phyloP scores from a whole-genome alignment of 116 monocot genomes.

The Posidonia oceanica region DNA sequence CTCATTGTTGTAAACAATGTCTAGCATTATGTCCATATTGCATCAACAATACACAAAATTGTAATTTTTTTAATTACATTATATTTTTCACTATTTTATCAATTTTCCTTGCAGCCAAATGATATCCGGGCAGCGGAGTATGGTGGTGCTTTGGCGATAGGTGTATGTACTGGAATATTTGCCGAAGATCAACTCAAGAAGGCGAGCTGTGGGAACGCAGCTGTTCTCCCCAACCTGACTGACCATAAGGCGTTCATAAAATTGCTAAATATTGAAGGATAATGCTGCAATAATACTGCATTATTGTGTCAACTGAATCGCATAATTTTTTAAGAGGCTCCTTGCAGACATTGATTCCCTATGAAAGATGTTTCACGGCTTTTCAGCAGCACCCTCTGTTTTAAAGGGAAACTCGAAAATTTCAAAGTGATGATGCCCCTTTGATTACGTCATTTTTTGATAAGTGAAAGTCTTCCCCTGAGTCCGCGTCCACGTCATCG shows the following conservation, averaged over 20 bases:
- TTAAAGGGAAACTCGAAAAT: too few species aligned
- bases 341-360: background rate
- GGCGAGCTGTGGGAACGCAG: conserved; percentile 27
- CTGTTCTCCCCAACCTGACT: conserved; percentile 28
- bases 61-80: too few species aligned
- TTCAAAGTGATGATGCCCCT: too few species aligned
- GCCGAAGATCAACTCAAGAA: conserved; percentile 18
- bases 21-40: background rate
- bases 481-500: too few species aligned
- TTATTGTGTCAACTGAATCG: background rate
- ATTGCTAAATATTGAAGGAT: conserved; percentile 15
- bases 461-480: too few species aligned
- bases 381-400: too few species aligned
- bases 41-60: background rate
- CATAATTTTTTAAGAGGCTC: background rate
- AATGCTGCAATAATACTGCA: background rate
- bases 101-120: conserved; percentile 28
- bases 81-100: too few species aligned
- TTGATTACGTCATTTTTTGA: too few species aligned
- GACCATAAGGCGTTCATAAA: conserved; percentile 24
- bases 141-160: conserved; percentile 42
- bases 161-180: conserved; percentile 46
- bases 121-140: conserved; percentile 40
- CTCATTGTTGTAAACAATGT: too few species aligned
- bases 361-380: background rate